Evolutionary conservation across 768 basidiomycete genomes (phyloP), one percentile per base, ranked within the genome.

Genomic region (Tulasnella calospora): DNA sequence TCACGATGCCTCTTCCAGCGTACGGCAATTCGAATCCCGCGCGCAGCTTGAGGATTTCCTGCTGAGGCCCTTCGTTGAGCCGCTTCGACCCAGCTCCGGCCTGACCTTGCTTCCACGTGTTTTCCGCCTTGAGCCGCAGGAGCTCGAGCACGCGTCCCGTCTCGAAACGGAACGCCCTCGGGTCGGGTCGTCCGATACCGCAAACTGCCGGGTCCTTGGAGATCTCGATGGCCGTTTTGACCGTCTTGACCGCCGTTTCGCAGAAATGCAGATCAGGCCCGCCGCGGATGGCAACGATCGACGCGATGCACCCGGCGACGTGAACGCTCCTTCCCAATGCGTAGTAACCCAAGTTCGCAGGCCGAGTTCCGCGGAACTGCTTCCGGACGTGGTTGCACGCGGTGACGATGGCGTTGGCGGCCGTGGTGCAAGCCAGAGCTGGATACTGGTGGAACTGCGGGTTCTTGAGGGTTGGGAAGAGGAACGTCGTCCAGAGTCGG

Each of bases 401-500:
- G 67, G 78, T 40, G 71, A 93, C 85, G 77, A 93, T 88, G 3
- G 84, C 83, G 81, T 92, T 92, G 12, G 92, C 91, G 0, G 93
- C 92, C 74, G 88, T 88, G 51, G 92, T 86, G 38, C 88, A 88
- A 44, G 89, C 89, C 1, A 90, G 90, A 78, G 57, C 71, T 3
- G 55, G 78, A 30, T 76, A 46, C 27, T 44, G 74, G 19, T 51
- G 51, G 35, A 46, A 33, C 67, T 47, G 61, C 40, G 51, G n/a
- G 35, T 41, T 82, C 38, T 36, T 55, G 41, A 36, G 27, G 73
- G 82, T 61, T 81, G 80, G 83, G 84, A 86, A 85, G 79, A 93
- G 83, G 83, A 93, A 92, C 0, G 93, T 92, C 23, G 90, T 82
- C 82, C 91, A 93, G 5, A 89, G 85, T 83, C 89, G 90, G 80